phyloP scores from a whole-genome alignment of 1,284 basidiomycete species.

The Malassezia brasiliensis region DNA sequence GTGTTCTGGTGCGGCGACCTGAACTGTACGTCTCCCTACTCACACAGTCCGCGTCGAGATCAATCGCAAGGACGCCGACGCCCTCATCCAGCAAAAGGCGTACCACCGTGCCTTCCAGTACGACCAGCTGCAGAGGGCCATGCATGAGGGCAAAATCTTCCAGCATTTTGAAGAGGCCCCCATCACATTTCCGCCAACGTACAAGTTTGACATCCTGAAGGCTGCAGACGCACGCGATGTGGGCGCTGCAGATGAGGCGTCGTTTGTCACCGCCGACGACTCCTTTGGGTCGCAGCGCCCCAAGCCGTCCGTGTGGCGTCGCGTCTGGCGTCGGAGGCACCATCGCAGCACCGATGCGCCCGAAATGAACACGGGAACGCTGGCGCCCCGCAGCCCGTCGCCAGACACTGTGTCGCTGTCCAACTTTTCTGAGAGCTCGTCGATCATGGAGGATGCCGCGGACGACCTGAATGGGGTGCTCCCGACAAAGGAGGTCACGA shows the following conservation, averaged over 20 bases:
- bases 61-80: slow-evolving; percentile 53
- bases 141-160: slow-evolving; percentile 55
- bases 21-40: slow-evolving; percentile 9
- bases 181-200: slow-evolving; percentile 53
- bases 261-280: slow-evolving; percentile 15
- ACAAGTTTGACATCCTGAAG: slow-evolving; percentile 66
- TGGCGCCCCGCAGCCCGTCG: neutral
- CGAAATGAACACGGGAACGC: neutral
- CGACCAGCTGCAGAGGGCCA: slow-evolving; percentile 66
- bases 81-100: slow-evolving; percentile 52
- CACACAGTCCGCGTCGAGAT: slow-evolving; percentile 50
- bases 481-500: neutral
- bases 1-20: slow-evolving; percentile 55
- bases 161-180: slow-evolving; percentile 57
- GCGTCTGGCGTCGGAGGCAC: neutral
- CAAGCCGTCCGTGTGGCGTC: neutral
- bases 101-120: slow-evolving; percentile 55
- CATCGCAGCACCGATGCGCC: neutral
- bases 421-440: slow-evolving; percentile 4
- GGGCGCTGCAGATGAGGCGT: neutral
- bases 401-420: neutral
- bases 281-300: slow-evolving; percentile 12
- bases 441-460: slow-evolving; percentile 3
- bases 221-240: slow-evolving; percentile 19
- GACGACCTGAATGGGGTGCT: neutral